phyloP scores from a whole-genome alignment of 768 basidiomycete genomes.

The Sarcodon aspratus region DNA sequence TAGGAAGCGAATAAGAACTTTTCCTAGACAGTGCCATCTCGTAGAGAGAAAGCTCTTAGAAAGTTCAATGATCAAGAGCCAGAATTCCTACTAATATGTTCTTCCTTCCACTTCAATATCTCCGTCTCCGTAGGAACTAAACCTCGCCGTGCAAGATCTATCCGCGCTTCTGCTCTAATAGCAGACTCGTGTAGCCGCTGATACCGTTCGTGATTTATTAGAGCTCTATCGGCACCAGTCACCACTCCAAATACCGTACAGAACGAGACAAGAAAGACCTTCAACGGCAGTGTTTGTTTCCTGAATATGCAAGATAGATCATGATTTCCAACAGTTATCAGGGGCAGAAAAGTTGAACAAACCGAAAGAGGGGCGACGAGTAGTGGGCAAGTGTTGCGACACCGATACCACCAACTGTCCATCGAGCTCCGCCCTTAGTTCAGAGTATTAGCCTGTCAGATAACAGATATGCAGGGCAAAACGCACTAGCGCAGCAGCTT shows the following conservation, averaged over 20 bases:
- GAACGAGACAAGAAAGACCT: constrained; percentile 63
- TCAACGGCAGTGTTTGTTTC: constrained; percentile 72
- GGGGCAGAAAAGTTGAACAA: constrained; percentile 7
- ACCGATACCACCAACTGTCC: constrained; percentile 46
- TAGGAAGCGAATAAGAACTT: neutral
- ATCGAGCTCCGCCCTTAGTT: constrained; percentile 40
- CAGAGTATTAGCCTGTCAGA: neutral
- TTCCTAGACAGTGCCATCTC: neutral
- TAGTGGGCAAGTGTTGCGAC: constrained; percentile 52
- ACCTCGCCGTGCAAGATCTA: constrained; percentile 65
- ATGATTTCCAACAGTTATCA: no score
- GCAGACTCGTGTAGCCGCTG: constrained; percentile 57
- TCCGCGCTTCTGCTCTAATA: constrained; percentile 60
- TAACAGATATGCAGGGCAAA: constrained; percentile 4
- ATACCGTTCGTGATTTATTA: constrained; percentile 57
- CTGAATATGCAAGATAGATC: constrained; percentile 23
- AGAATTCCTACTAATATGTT: constrained; percentile 13
- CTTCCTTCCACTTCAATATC: constrained; percentile 68
- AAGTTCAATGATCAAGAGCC: neutral
- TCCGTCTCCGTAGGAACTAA: constrained; percentile 75
- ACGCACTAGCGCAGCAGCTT: constrained; percentile 26
- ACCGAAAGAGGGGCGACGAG: constrained; percentile 69
- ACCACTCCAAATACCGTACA: constrained; percentile 40
- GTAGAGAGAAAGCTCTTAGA: neutral
- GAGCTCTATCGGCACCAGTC: constrained; percentile 65